These are phyloP conservation scores for Bruguiera parviflora DNA, from an alignment of 345 rosid species.

Conservation along the genomic window DNA sequence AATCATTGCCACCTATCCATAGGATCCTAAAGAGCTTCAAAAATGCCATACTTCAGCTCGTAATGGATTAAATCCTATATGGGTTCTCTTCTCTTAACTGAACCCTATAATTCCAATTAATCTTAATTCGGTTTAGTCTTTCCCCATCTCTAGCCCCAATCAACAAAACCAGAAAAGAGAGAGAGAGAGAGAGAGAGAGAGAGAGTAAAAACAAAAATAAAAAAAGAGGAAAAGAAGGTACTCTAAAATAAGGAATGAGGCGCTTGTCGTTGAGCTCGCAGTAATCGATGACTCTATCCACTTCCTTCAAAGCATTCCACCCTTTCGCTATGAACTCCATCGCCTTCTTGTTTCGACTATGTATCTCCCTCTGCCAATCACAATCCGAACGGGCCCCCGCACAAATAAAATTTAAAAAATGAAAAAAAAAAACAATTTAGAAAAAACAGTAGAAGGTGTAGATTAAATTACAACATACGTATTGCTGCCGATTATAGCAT, in stretches of 20 bases:
- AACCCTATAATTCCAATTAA: no score
- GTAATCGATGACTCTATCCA: conserved; percentile 82
- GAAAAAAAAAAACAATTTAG: background rate
- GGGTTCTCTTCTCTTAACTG: no score
- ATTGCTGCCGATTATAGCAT: conserved; percentile 18
- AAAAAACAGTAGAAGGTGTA: background rate
- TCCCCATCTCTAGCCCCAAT: no score
- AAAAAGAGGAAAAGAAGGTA: conserved; percentile 8
- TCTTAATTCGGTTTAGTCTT: no score
- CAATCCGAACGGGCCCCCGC: background rate
- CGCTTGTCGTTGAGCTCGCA: conserved; percentile 82
- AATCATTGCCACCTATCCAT: no score
- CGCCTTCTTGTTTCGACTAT: conserved; percentile 78
- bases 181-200: background rate
- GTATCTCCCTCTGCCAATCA: conserved; percentile 56
- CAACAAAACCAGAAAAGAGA: background rate
- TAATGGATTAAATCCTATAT: no score
- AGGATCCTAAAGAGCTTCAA: no score
- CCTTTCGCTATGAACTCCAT: conserved; percentile 89
- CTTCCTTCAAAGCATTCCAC: conserved; percentile 80
- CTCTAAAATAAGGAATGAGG: conserved; percentile 79
- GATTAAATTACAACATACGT: conserved; percentile 12
- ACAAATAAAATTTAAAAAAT: background rate
- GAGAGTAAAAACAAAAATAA: background rate
- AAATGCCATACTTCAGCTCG: no score